Evolutionary conservation across 108 stramenopile species (phyloP).

Genomic region (Nitzschia sp.): DNA sequence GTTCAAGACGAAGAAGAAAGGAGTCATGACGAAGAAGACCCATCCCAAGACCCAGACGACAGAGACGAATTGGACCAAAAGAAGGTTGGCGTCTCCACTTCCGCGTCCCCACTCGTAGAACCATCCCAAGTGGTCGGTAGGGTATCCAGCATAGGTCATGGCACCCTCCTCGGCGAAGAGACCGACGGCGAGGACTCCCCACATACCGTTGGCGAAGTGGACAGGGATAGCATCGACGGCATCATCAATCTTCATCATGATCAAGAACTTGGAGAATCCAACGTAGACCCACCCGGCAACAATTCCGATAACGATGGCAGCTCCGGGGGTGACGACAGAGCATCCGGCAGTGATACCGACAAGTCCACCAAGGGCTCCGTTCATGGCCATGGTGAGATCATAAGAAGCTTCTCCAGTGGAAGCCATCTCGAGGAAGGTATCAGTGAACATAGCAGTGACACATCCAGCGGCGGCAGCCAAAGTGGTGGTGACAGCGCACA

Average conservation of each 20-base stretch:
- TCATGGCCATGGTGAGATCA: conserved; percentile 81
- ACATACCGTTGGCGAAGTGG: conserved; percentile 80
- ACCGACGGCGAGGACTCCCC: conserved; percentile 78
- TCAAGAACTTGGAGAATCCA: conserved; percentile 58
- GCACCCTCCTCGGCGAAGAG: conserved; percentile 53
- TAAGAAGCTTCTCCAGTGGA: conserved; percentile 66
- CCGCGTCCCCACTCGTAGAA: conserved; percentile 66
- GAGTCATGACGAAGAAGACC: conserved; percentile 67
- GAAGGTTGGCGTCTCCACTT: conserved; percentile 61
- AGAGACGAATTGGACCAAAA: conserved; percentile 61
- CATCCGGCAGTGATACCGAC: conserved; percentile 92
- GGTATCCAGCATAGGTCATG: conserved; percentile 51
- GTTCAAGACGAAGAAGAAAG: conserved; percentile 80
- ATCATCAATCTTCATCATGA: conserved; percentile 86
- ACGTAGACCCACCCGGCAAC: conserved; percentile 75
- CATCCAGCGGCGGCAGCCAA: conserved; percentile 76
- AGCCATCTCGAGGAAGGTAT: conserved; percentile 48
- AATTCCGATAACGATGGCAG: conserved; percentile 62
- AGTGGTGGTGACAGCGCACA: conserved; percentile 90
- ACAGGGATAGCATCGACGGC: conserved; percentile 91
- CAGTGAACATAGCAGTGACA: conserved; percentile 74
- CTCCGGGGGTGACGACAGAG: conserved; percentile 74
- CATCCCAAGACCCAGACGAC: conserved; percentile 81
- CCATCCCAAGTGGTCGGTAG: conserved; percentile 35
- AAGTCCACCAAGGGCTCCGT: conserved; percentile 83